Evolutionary conservation across 768 basidiomycete species (phyloP), one percentile per base, ranked within the genome.

Genomic region (Mycena rosella): DNA sequence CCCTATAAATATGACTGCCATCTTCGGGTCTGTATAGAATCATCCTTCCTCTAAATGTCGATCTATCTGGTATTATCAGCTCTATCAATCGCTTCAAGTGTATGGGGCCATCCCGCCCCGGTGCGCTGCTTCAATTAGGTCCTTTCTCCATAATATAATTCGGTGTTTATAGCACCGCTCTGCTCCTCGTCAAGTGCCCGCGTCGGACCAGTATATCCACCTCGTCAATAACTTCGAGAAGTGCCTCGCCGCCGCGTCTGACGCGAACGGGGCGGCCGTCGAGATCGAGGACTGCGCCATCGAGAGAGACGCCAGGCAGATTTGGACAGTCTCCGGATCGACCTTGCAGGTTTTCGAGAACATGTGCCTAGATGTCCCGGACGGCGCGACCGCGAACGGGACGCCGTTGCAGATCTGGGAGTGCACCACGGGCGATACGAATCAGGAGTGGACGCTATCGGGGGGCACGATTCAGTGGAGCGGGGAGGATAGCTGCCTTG

Each of bases 221-320:
- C 40, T 18, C 40, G 29, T 6, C 26, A 36, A 29, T 54, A 60
- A 60, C 71, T 68, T 49, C 53, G 27, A 32, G 3, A 64, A 64
- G n/a, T 76, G 75, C 59, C 44, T 76, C 40, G 63, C 73, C 32
- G 75, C 75, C 45, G 63, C 72, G 17, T 74, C 72, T 22, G 66
- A 75, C 60, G 60, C 72, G 2, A 57, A 76, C 55, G 75, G 75
- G 34, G 75, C 75, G 9, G 60, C 68, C 13, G 70, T 77, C 36
- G 60, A 40, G 20, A 61, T 77, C 48, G 42, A 57, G 47, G 60
- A 68, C 30, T 68, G 68, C 24, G 24, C 5, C 42, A 60, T 71
- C 63, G 72, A 49, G 20, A 72, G 71, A 18, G 63, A 67, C 27
- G 52, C 63, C 18, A 42, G 45, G 44, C 75, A 77, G 65, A 60